Evolutionary conservation across 345 rosid genomes (phyloP), one percentile per base, ranked within the genome.

Genomic region (Camelina laxa): DNA sequence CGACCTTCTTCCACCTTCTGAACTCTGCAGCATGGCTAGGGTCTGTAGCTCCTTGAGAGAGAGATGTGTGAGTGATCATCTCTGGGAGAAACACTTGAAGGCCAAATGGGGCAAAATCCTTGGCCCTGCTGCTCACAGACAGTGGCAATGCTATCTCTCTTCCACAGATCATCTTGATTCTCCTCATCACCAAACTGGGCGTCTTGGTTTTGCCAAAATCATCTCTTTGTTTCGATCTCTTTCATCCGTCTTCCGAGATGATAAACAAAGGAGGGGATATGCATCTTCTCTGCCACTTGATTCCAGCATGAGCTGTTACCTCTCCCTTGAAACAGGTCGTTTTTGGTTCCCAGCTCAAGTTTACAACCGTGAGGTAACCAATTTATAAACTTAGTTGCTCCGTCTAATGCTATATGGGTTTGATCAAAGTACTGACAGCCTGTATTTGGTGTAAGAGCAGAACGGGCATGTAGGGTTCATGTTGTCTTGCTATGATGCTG

Each of bases 281-380:
- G 31, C 31, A 30, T 53, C 77, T 67, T 75, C 79, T 68, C 75
- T 84, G 50, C 88, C 85, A 22, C 79, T 69, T 75, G 86, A 91
- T 83, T 86, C 97, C 35, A 72, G 81, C 82, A 89, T 91, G 97
- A 85, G 85, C 69, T 84, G 88, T 85, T 94, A 86, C 81, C 89
- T 88, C 36, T 88, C 96, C 64, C 95, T 94, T 60, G 96, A 91
- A 79, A 85, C 86, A 12, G 97, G 95, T 70, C 78, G 82, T 47
- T 88, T 91, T 73, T 85, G 91, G 86, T 91, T 94, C 82, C 97
- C 97, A 21, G 97, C 97, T 69, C 98, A 94, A 79, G 95, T 91
- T 66, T 94, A 86, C 78, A 91, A 94, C 67, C 92, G 98, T 7
- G 96, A 91, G 98, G 98, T 94, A 87, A 31, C 17, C 8, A 47